Base-by-base conservation (phyloP, 1,284 basidiomycete genomes). In the Sporisorium iseilematis-ciliati region DNA sequence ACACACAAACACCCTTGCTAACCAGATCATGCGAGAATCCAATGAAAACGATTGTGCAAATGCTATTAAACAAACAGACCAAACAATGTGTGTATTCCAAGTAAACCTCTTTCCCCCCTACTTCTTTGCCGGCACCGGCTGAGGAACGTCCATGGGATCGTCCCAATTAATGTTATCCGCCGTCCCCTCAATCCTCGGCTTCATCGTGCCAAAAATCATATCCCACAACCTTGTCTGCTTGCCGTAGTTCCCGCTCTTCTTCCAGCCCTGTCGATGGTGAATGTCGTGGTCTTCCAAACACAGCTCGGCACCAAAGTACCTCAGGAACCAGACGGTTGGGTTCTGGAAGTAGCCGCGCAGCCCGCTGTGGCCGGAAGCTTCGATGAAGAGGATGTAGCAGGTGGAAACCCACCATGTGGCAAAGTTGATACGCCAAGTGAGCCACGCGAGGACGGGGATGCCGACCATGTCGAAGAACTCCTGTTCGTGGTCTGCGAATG, bases 161-260 rank as follows among this genome's bases (percentile, higher is more conserved):
- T 58, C 25, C 73, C 73, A 80, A 8, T 75, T 66, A 25, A 81
- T 60, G 21, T 73, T 77, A 4, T 61, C 65, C 8, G 26, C 1
- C 3, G 45, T 49, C 1, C 75, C 60, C 50, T 82, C 79, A 53
- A 84, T 76, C 7, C 84, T 68, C 20, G 76, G 66, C 12, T 77
- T 75, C 31, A 56, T 75, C 0, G 82, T 83, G 1, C 80, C 80
- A 35, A 84, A 85, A n/a, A 84, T 33, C 10, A 50, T 52, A 54
- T 84, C 83, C 81, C 82, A 85, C 11, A 84, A 21, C 2, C 78
- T 52, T 0, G 80, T 79, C 61, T 86, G 82, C 41, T 85, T 84
- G 10, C 82, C 84, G 57, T 81, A 84, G 59, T 82, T 81, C 21
- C 68, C 66, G 6, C 57, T 64, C 64, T 64, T 69, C 40, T 59